phyloP scores from a whole-genome alignment of 208 protist genomes.

The Leishmania lainsoni region DNA sequence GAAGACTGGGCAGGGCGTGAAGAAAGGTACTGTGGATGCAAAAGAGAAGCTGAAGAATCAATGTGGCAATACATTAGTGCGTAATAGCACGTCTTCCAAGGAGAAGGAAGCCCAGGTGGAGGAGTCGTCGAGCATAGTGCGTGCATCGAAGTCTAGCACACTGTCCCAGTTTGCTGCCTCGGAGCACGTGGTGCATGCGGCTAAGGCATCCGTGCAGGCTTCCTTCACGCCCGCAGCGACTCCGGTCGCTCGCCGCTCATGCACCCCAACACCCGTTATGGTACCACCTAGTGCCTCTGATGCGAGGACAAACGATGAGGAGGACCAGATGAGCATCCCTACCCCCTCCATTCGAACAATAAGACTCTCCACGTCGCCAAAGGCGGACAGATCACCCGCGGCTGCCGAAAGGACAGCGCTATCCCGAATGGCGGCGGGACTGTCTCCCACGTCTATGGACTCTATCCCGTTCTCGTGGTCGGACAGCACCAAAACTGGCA shows the following conservation, averaged over 20 bases:
- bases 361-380: background rate
- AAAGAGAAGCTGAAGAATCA: conserved; percentile 3
- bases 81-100: conserved; percentile 1
- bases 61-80: background rate
- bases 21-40: conserved; percentile 21
- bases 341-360: background rate
- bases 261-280: background rate
- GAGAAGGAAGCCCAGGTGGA: conserved; percentile 2
- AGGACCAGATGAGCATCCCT: background rate
- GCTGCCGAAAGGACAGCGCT: background rate
- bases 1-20: background rate
- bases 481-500: background rate
- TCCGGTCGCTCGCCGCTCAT: background rate
- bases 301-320: background rate
- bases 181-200: background rate
- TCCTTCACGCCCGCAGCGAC: background rate
- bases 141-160: background rate
- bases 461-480: conserved; percentile 5
- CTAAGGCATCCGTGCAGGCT: background rate
- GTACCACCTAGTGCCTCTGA: background rate
- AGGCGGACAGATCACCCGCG: background rate
- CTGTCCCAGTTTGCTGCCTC: background rate
- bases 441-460: background rate
- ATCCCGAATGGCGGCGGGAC: background rate
- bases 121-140: background rate